Base-by-base conservation (phyloP, 805 yeast genomes). In the Nakazawaea laoshanensis region DNA sequence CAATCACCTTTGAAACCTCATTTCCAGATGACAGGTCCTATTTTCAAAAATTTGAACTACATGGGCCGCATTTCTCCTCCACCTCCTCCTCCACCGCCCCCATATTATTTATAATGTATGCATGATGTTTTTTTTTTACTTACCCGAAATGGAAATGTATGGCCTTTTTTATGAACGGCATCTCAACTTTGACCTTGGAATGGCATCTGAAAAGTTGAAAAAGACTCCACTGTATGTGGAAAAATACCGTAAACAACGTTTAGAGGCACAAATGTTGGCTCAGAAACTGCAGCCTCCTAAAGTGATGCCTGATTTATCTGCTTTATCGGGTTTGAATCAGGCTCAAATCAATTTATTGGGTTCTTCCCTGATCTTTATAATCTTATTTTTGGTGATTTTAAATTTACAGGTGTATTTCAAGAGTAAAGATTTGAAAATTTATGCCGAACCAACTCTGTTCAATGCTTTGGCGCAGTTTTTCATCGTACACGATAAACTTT, bases 1-100 rank as follows among this genome's bases (percentile, higher is more conserved):
- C 25, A 35, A 8, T 35, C 38, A 10, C 38, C 33, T 16, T 30
- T 35, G 27, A 24, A 34, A 17, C 30, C 26, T 15, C 34, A 29
- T 9, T 35, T 35, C 30, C 26, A 19, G 12, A 14, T 21, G 7
- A 18, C 14, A 11, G 19, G 24, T 8, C 10, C 30, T 14, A 24
- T 34, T 12, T 29, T 34, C 18, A 34, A 29, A 20, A 29, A 28
- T 10, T 29, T 29, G 16, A 29, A 30, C 19, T 30, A 35, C 15
- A 17, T 13, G 2, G 26, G 30, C 3, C 20, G 24, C 20, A n/a
- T 29, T 16, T 24, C 32, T 11, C 27, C 33, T 14, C 38, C 34
- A 17, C 27, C 24, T 7, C 26, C 34, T 14, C 32, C 32, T 11
- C 33, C 37, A 3, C 35, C 35, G 1, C n/a, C n/a, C n/a, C 37